These are phyloP conservation scores for Eucalyptus pauciflora DNA, from an alignment of 345 rosid genomes.

Conservation along the genomic window DNA sequence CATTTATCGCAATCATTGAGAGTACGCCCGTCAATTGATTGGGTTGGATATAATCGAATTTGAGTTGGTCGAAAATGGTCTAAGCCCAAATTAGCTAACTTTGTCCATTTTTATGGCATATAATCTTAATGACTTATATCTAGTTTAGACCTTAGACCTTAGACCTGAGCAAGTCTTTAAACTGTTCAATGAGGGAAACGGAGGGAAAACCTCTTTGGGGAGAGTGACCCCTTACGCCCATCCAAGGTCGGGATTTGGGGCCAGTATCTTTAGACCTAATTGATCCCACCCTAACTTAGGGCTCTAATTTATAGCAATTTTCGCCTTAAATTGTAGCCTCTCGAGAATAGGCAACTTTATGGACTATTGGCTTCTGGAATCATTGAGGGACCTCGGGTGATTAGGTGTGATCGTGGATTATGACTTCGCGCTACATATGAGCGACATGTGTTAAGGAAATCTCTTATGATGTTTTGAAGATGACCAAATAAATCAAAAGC, in stretches of 20 bases:
- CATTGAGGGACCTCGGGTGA: neutral
- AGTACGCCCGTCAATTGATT: rapidly evolving
- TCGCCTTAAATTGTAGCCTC: rapidly evolving
- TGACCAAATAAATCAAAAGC: too few relatives aligned
- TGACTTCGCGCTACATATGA: neutral
- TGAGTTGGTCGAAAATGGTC: rapidly evolving
- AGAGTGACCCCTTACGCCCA: too few relatives aligned
- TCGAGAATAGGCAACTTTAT: neutral
- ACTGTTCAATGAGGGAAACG: too few relatives aligned
- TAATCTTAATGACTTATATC: neutral
- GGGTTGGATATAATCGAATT: rapidly evolving
- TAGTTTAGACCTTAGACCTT: neutral
- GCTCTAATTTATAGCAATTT: neutral
- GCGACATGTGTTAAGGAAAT: neutral
- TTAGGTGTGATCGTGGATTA: neutral
- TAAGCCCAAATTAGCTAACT: rapidly evolving
- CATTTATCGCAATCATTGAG: rapidly evolving
- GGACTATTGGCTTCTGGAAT: rapidly evolving
- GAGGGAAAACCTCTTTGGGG: too few relatives aligned
- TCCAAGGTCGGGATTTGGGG: too few relatives aligned
- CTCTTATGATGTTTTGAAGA: too few relatives aligned
- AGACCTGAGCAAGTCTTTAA: too few relatives aligned
- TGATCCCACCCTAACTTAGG: rapidly evolving
- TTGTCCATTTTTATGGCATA: rapidly evolving
- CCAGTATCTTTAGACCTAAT: neutral